Percentiles rank a stretch among this genome's conserved stretches.
Conservation (phyloP, 169 alveolate genomes). For the Plasmodium cynomolgi region DNA sequence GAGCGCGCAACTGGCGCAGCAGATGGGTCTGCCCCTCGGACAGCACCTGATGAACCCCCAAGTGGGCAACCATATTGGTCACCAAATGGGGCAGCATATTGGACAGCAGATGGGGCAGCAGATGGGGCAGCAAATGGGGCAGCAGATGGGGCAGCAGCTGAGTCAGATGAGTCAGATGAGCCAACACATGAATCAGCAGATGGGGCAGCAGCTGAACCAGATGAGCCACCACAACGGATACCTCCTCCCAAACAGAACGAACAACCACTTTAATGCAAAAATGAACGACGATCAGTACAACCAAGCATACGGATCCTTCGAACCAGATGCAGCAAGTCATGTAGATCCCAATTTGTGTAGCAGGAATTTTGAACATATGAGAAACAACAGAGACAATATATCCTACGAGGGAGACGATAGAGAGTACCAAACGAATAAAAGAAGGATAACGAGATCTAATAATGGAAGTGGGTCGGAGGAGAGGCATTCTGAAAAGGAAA, state of each 20-base stretch:
- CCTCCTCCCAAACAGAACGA: not conserved
- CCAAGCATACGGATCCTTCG: not conserved
- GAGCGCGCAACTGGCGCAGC: conserved; percentile 12
- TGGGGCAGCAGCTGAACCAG: not conserved
- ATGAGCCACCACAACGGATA: conserved; percentile 5
- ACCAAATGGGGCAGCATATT: not conserved
- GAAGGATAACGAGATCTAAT: conserved; percentile 19
- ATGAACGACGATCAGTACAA: conserved; percentile 21
- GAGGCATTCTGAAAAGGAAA: conserved; percentile 28
- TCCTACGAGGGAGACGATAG: conserved; percentile 36
- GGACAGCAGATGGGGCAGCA: not conserved
- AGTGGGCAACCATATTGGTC: not conserved
- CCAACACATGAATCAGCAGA: not conserved
- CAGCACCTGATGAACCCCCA: conserved; percentile 8
- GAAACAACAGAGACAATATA: conserved; percentile 11
- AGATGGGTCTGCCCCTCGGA: not conserved
- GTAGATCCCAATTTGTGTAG: conserved; percentile 3
- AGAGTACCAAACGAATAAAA: conserved; percentile 8
- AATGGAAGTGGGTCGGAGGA: conserved; percentile 51
- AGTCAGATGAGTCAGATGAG: not conserved
- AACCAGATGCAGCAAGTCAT: conserved; percentile 13
- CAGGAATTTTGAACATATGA: conserved; percentile 34
- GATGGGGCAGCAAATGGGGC: not conserved
- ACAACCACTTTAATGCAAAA: conserved; percentile 11
- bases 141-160: conserved; percentile 4